Evolutionary conservation across 495 filamentous ascomycete genomes (phyloP).

Genomic region (Aeminium ludgeri): DNA sequence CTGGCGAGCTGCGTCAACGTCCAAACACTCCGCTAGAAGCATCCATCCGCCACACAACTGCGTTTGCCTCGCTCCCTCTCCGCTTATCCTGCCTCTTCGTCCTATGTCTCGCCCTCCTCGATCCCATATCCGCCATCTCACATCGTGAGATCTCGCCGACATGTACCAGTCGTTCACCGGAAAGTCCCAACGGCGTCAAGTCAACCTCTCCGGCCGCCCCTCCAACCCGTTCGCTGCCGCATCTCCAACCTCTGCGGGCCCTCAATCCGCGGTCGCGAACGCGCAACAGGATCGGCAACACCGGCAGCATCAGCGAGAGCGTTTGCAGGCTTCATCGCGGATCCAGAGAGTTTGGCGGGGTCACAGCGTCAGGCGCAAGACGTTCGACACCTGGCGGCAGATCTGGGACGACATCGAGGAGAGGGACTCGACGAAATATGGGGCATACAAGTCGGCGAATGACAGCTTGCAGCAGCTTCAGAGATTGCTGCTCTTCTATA

Average conservation of each 20-base stretch:
- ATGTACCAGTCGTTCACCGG: conserved; percentile 93
- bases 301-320: conserved; percentile 68
- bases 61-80: not conserved
- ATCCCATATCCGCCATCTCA: not conserved
- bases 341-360: conserved; percentile 80
- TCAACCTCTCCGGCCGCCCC: conserved; percentile 82
- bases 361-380: conserved; percentile 41
- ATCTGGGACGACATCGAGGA: conserved; percentile 43
- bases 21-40: not conserved
- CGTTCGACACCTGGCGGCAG: conserved; percentile 40
- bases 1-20: too few species aligned
- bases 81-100: not conserved
- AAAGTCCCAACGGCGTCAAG: conserved; percentile 66
- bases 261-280: conserved; percentile 60
- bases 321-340: conserved; percentile 51
- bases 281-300: conserved; percentile 69
- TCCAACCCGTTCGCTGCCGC: conserved; percentile 49
- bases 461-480: conserved; percentile 28
- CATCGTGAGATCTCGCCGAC: not conserved
- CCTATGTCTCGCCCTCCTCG: not conserved
- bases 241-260: conserved; percentile 30
- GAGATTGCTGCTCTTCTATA: conserved; percentile 23
- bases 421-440: conserved; percentile 10
- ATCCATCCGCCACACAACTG: not conserved
- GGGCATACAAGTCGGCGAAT: conserved; percentile 32